Conservation (phyloP, 2,329 filamentous ascomycete species). For the Tolypocladium tropicale region DNA sequence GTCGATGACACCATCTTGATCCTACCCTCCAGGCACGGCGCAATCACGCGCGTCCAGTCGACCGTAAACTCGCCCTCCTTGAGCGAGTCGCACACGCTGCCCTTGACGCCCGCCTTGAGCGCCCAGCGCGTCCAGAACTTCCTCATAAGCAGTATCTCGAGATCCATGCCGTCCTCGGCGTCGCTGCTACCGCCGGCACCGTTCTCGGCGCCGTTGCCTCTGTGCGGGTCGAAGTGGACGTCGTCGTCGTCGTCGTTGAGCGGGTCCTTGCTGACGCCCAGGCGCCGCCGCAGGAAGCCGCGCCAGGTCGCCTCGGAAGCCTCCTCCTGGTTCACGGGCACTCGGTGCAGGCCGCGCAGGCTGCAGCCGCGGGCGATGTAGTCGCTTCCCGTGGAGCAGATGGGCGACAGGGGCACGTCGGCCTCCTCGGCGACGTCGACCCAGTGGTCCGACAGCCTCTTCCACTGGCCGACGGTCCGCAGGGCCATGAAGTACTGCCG, state of each 20-base stretch:
- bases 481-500: constrained; percentile 87
- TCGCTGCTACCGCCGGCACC: constrained; percentile 24
- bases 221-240: constrained; percentile 20
- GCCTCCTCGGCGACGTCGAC: constrained; percentile 51
- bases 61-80: constrained; percentile 50
- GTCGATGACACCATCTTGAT: constrained; percentile 40
- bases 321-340: constrained; percentile 6
- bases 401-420: constrained; percentile 26
- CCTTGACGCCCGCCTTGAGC: constrained; percentile 51
- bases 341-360: constrained; percentile 10
- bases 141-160: constrained; percentile 54
- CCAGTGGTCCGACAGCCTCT: constrained; percentile 63
- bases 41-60: constrained; percentile 73
- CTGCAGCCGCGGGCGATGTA: constrained; percentile 4
- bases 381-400: constrained; percentile 23
- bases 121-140: constrained; percentile 67
- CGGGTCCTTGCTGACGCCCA: constrained; percentile 22
- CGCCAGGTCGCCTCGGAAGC: constrained; percentile 19
- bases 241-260: constrained; percentile 31
- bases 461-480: constrained; percentile 73
- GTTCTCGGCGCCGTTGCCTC: constrained; percentile 13
- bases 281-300: constrained; percentile 23
- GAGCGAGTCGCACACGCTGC: constrained; percentile 41
- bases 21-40: constrained; percentile 66
- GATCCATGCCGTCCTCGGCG: constrained; percentile 31